Evolutionary conservation across 1,284 basidiomycete genomes (phyloP), one percentile per base, ranked within the genome.

Genomic region (Sanguinoderma infundibulare): DNA sequence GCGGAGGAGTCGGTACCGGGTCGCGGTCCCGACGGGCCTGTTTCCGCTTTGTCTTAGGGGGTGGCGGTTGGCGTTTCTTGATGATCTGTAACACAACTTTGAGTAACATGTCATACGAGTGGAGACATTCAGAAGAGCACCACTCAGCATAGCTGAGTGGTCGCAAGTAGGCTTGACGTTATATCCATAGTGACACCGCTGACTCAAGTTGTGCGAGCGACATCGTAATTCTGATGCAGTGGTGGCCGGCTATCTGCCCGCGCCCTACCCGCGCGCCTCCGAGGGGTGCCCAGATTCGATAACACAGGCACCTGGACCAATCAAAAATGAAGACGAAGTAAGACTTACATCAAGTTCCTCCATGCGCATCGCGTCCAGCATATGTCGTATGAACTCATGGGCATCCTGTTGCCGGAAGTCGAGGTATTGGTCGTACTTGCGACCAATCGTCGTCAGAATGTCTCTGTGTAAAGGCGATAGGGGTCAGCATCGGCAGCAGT

Each of bases 381-480:
- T 80, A 65, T 96, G 95, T 39, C 94, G 83, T 49, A 98, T 78
- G 66, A 97, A 90, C 77, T 98, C 96, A 73, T 98, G 96, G 5
- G 95, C 95, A 70, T 98, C 96, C 76, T 98, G 96, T 75, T 98
- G 96, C 20, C 89, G 83, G 71, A 91, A 91, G 70, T 96, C 95
- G 52, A 94, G 86, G 72, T 97, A 98, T 70, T 98, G 96, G 68
- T 95, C 93, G 73, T 96, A 94, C 76, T 97, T 97, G 67, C 82
- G 81, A 1, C 94, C 92, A 24, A 98, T 80, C 26, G 85, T 82
- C 24, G 81, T 75, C 15, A 97, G 77, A 40, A 96, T 73, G 30
- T 84, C 79, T 70, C 91, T 74, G 60, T 7, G 24, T 5, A 28
- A 8, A 30, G 17, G 20, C 10, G 17, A 38, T 47, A 34, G 36